A percentile compares a stretch with the other conserved stretches of the same genome.
Evolutionary conservation across 805 yeast species (phyloP).

Genomic region (Saturnispora besseyi): DNA sequence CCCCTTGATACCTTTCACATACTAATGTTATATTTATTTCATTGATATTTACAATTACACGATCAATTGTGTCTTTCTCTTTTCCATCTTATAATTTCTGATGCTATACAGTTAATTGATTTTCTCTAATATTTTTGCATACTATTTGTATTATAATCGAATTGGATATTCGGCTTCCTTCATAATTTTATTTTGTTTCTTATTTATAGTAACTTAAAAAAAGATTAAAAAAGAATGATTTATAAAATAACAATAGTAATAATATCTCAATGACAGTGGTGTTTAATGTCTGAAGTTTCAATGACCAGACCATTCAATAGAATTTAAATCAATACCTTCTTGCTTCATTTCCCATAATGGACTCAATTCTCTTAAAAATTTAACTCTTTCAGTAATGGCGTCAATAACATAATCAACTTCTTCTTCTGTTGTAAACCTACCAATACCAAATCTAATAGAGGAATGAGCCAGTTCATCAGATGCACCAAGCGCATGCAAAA

Average conservation of each 20-base stretch:
- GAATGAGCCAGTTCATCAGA: slow-evolving; percentile 98
- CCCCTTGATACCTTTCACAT: background rate
- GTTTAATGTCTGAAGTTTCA: slow-evolving; percentile 20
- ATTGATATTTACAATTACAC: background rate
- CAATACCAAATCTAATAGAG: slow-evolving; percentile 95
- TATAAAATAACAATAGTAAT: background rate
- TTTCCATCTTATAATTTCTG: background rate
- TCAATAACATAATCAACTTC: slow-evolving; percentile 90
- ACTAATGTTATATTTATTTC: background rate
- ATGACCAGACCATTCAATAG: slow-evolving; percentile 98
- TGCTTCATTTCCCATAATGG: slow-evolving; percentile 99
- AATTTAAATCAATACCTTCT: slow-evolving; percentile 89
- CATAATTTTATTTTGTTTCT: background rate
- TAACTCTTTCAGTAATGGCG: slow-evolving; percentile 84
- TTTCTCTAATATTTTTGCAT: background rate
- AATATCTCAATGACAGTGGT: background rate
- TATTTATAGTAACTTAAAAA: background rate
- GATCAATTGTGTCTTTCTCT: background rate
- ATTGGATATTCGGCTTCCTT: background rate
- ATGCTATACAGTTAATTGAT: background rate
- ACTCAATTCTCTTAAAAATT: slow-evolving; percentile 80
- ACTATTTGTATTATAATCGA: background rate
- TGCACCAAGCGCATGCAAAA: slow-evolving; percentile 91
- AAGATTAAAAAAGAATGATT: background rate
- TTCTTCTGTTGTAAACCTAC: slow-evolving; percentile 93